Conservation (phyloP, 176 grass and related monocot species). For the Guadua angustifolia region DNA sequence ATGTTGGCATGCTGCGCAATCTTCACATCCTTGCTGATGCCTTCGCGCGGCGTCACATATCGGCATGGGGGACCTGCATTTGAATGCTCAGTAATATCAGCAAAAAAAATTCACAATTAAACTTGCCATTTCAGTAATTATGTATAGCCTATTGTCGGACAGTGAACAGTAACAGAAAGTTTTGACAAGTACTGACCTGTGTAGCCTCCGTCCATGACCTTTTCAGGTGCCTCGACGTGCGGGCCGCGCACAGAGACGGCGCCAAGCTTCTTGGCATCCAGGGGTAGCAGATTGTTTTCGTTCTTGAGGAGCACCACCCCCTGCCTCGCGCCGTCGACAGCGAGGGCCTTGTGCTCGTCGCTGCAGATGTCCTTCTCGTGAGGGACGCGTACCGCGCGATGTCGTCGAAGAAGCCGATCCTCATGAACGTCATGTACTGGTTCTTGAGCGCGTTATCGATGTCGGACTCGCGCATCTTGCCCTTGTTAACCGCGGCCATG, state of each 20-base stretch:
- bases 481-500: constrained; percentile 30
- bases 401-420: constrained; percentile 71
- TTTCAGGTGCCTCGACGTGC: constrained; percentile 28
- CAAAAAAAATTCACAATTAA: neutral
- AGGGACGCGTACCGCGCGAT: constrained; percentile 41
- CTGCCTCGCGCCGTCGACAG: constrained; percentile 55
- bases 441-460: constrained; percentile 67
- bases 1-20: constrained; percentile 11
- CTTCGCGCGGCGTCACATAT: constrained; percentile 45
- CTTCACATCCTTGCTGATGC: constrained; percentile 43
- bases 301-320: constrained; percentile 71
- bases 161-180: neutral
- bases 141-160: too few species aligned
- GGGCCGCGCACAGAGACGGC: constrained; percentile 48
- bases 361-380: constrained; percentile 43
- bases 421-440: constrained; percentile 60
- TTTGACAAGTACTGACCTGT: neutral
- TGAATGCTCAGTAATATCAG: neutral
- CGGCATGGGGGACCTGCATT: constrained; percentile 54
- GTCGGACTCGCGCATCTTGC: constrained; percentile 59
- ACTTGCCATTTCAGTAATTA: neutral
- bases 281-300: constrained; percentile 34
- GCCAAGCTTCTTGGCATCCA: constrained; percentile 1
- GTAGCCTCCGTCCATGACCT: constrained; percentile 54
- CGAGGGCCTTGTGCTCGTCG: constrained; percentile 41